Percentiles rank a stretch among this genome's conserved stretches.
Evolutionary conservation across 1,284 basidiomycete genomes (phyloP).

Genomic region (Pterulicium gracile): DNA sequence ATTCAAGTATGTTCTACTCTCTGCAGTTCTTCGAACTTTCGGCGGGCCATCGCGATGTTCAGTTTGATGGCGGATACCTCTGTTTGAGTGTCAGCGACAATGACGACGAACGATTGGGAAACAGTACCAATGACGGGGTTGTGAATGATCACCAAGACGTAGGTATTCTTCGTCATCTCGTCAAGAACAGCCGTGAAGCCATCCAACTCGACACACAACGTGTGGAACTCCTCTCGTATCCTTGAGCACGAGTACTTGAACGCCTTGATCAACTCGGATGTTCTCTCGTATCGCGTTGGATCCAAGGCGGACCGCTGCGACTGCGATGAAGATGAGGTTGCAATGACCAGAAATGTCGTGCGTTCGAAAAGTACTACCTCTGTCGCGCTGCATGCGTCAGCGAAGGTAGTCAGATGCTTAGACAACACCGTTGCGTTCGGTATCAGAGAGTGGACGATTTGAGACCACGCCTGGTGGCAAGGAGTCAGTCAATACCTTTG

Average conservation of each 20-base stretch:
- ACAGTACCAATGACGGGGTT: slow-evolving; percentile 75
- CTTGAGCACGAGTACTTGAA: slow-evolving; percentile 88
- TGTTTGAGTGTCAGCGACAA: slow-evolving; percentile 18
- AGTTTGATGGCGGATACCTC: slow-evolving; percentile 78
- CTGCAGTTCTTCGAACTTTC: slow-evolving; percentile 78
- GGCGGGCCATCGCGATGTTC: slow-evolving; percentile 73
- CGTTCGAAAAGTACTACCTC: slow-evolving; percentile 96
- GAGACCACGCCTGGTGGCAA: slow-evolving; percentile 81
- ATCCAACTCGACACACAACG: slow-evolving; percentile 71
- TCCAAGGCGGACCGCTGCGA: slow-evolving; percentile 35
- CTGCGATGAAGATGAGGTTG: slow-evolving; percentile 33
- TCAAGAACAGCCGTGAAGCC: slow-evolving; percentile 92
- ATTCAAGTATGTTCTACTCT: slow-evolving; percentile 22
- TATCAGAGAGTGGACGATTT: slow-evolving; percentile 93
- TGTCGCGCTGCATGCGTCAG: slow-evolving; percentile 76
- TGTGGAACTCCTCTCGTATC: slow-evolving; percentile 72
- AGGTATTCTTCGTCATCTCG: slow-evolving; percentile 90
- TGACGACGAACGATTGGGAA: background rate
- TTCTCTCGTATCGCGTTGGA: slow-evolving; percentile 86
- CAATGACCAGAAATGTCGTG: slow-evolving; percentile 96
- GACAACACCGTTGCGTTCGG: slow-evolving; percentile 89
- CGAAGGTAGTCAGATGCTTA: slow-evolving; percentile 77
- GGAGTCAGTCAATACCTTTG: slow-evolving; percentile 6
- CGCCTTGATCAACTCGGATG: slow-evolving; percentile 89
- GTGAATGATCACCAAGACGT: slow-evolving; percentile 83